These are phyloP conservation scores for Paramecium biaurelia DNA, from an alignment of 73 alveolate species.

Conservation along the genomic window DNA sequence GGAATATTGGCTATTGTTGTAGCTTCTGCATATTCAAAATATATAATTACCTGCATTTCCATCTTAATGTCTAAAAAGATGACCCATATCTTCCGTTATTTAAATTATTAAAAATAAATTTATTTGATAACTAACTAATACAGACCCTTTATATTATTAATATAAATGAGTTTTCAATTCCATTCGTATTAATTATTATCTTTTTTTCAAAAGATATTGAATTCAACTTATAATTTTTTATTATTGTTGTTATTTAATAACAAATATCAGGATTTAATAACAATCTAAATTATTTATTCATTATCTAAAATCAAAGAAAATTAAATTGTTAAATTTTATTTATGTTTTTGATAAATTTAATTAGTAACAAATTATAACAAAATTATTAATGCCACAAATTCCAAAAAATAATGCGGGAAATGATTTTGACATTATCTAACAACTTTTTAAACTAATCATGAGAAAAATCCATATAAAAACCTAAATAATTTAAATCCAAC, in stretches of 20 bases:
- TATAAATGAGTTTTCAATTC: not conserved
- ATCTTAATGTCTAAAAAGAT: not conserved
- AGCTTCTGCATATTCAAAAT: not conserved
- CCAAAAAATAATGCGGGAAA: not conserved
- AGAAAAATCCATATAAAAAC: not conserved
- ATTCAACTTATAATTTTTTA: not conserved
- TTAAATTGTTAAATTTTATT: not conserved
- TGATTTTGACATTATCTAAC: not conserved
- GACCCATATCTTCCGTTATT: conserved; percentile 11
- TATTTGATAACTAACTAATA: not conserved
- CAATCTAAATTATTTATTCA: not conserved
- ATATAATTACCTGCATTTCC: not conserved
- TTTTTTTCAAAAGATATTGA: not conserved
- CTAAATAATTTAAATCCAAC: not conserved
- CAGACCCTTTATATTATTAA: not conserved
- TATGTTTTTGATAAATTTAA: not conserved
- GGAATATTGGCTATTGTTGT: not conserved
- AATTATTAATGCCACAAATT: not conserved
- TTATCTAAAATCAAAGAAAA: not conserved
- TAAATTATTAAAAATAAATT: not conserved
- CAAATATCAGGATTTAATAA: not conserved
- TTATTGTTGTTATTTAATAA: not conserved
- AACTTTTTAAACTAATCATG: not conserved
- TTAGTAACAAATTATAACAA: not conserved
- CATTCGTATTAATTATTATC: not conserved